Evolutionary conservation across 306 rosid species (phyloP).

Genomic region (Medicago lupulina): DNA sequence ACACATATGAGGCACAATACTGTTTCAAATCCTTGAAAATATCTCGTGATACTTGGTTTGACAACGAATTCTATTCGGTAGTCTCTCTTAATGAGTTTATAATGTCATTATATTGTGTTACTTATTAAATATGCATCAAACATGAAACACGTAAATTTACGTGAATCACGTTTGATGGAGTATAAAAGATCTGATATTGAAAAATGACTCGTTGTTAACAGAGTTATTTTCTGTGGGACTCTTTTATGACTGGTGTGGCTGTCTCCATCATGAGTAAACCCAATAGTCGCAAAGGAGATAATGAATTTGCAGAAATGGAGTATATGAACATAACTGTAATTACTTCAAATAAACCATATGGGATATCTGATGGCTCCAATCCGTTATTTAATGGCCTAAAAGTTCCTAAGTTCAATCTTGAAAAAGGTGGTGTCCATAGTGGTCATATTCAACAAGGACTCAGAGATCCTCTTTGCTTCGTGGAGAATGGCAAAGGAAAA

Average conservation of each 20-base stretch:
- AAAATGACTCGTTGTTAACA: conserved; percentile 42
- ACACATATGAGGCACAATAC: conserved; percentile 81
- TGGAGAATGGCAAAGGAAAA: conserved; percentile 73
- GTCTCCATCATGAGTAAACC: conserved; percentile 76
- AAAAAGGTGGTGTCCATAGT: conserved; percentile 80
- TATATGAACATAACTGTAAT: conserved; percentile 85
- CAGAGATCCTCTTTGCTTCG: conserved; percentile 79
- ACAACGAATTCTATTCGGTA: conserved; percentile 69
- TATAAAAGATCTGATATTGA: conserved; percentile 33
- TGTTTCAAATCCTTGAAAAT: conserved; percentile 82
- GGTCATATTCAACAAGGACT: conserved; percentile 90
- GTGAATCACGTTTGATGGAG: conserved; percentile 6
- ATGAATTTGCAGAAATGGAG: conserved; percentile 87
- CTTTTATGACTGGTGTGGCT: conserved; percentile 83
- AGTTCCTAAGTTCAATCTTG: conserved; percentile 67
- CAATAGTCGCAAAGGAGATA: conserved; percentile 54
- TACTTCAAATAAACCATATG: conserved; percentile 91
- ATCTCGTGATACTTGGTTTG: conserved; percentile 81
- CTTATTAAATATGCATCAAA: neutral
- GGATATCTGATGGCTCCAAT: conserved; percentile 79
- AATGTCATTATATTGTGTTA: neutral
- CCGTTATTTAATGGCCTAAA: conserved; percentile 67
- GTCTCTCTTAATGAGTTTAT: conserved; percentile 17
- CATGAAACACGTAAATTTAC: neutral
- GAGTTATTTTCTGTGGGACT: conserved; percentile 97